A percentile compares a stretch with the other conserved stretches of the same genome.
Evolutionary conservation across 129 eudicot species (phyloP).

Genomic region (Flaveria bidentis): DNA sequence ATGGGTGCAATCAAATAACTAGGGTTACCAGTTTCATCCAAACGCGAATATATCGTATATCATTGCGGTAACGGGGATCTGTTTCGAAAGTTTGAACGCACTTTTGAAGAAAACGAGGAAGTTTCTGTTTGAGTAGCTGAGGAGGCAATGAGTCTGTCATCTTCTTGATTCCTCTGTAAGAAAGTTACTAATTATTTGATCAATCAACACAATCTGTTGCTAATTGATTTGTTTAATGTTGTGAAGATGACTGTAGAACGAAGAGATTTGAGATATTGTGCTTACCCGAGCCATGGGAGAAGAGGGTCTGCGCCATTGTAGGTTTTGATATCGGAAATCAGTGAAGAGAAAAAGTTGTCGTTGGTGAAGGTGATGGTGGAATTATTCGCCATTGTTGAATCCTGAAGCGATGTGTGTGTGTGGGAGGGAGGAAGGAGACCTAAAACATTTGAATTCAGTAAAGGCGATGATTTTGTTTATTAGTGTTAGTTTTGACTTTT

Average conservation of each 20-base stretch:
- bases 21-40: slow-evolving; percentile 83
- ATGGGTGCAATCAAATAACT: not conserved
- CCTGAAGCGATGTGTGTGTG: slow-evolving; percentile 16
- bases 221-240: not conserved
- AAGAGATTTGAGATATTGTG: slow-evolving; percentile 13
- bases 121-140: slow-evolving; percentile 71
- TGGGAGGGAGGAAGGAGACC: not conserved
- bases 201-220: slow-evolving; percentile 1
- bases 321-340: slow-evolving; percentile 71
- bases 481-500: too few relatives aligned
- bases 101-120: slow-evolving; percentile 92
- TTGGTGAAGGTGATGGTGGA: slow-evolving; percentile 20
- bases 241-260: not conserved
- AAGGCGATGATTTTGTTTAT: slow-evolving; percentile 20
- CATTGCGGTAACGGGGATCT: slow-evolving; percentile 69
- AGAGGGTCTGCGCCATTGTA: slow-evolving; percentile 84
- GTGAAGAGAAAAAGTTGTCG: slow-evolving; percentile 57
- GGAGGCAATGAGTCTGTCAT: slow-evolving; percentile 60
- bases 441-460: slow-evolving; percentile 39
- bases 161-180: slow-evolving; percentile 67
- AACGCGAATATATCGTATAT: slow-evolving; percentile 79
- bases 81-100: slow-evolving; percentile 66
- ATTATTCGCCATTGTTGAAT: slow-evolving; percentile 48
- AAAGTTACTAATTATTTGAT: not conserved
- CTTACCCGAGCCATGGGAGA: slow-evolving; percentile 92